Percentiles rank a stretch among this genome's conserved stretches.
These are phyloP conservation scores for Xylaria intraflava DNA, from an alignment of 495 filamentous ascomycete species.

Conservation along the genomic window DNA sequence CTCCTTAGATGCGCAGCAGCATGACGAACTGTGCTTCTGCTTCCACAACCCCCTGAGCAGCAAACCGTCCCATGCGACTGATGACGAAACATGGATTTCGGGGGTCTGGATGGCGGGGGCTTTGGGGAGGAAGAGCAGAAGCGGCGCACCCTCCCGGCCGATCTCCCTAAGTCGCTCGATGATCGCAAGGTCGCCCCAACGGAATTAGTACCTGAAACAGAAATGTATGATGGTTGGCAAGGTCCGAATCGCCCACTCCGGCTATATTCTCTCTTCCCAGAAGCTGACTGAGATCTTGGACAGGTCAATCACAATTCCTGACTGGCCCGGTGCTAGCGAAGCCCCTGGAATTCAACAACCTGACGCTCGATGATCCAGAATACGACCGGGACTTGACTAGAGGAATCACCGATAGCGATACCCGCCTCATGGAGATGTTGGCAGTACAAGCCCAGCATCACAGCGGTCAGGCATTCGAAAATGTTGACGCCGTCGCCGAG, in stretches of 20 bases:
- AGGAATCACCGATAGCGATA: constrained; percentile 72
- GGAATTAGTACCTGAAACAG: constrained; percentile 65
- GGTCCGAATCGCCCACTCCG: constrained; percentile 47
- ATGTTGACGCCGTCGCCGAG: constrained; percentile 70
- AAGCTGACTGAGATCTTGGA: constrained; percentile 16
- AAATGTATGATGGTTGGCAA: constrained; percentile 99
- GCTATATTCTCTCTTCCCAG: constrained; percentile 2
- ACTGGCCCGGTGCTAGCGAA: constrained; percentile 77
- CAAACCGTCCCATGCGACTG: constrained; percentile 23
- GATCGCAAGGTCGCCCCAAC: constrained; percentile 62
- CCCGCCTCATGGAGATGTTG: constrained; percentile 89
- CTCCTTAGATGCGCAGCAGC: constrained; percentile 4
- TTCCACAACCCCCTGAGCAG: constrained; percentile 15
- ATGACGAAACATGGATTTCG: constrained; percentile 49
- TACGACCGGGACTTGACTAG: constrained; percentile 55
- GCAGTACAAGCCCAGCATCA: constrained; percentile 84
- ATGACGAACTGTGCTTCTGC: constrained; percentile 10
- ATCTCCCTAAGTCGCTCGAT: constrained; percentile 85
- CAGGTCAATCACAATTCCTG: constrained; percentile 92
- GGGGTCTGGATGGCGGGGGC: constrained; percentile 43
- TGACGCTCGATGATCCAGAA: constrained; percentile 69
- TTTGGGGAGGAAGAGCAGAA: constrained; percentile 34
- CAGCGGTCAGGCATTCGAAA: constrained; percentile 60
- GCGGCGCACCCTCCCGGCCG: constrained; percentile 61
- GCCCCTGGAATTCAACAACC: constrained; percentile 71